phyloP scores from a whole-genome alignment of 129 eudicot species.

The Pulicaria dysenterica region DNA sequence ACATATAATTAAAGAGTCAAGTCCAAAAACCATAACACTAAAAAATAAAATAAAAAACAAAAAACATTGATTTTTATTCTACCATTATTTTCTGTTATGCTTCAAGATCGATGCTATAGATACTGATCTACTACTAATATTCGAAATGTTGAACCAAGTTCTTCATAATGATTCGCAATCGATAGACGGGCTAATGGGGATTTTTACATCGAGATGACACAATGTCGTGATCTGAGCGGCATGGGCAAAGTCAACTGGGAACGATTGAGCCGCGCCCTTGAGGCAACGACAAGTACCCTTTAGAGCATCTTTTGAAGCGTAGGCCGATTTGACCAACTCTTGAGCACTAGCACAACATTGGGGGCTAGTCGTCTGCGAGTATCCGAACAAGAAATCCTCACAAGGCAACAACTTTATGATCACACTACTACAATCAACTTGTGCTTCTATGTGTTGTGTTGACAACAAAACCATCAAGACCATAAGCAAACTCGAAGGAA shows the following conservation, averaged over 20 bases:
- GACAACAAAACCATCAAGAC: not conserved
- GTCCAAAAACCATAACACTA: not conserved
- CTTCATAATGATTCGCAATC: conserved; percentile 25
- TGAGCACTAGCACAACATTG: conserved; percentile 28
- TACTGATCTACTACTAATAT: not conserved
- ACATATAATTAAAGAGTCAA: not conserved
- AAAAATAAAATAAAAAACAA: no score
- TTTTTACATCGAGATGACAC: conserved; percentile 21
- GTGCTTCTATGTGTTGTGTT: not conserved
- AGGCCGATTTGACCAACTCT: conserved; percentile 25
- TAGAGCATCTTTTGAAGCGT: conserved; percentile 28
- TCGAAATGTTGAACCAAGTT: not conserved
- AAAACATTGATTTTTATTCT: conserved; percentile 1
- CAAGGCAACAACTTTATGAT: conserved; percentile 2
- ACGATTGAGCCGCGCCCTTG: not conserved
- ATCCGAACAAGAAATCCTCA: conserved; percentile 23
- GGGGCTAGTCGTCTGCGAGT: conserved; percentile 10
- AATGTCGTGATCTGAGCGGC: conserved; percentile 26
- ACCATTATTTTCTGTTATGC: not conserved
- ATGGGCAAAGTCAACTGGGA: conserved; percentile 16
- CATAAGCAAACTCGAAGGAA: not conserved
- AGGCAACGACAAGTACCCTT: conserved; percentile 30
- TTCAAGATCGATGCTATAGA: not conserved
- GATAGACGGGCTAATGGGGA: conserved; percentile 20
- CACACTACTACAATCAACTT: conserved; percentile 1